Evolutionary conservation across 441 rosid genomes (phyloP), one percentile per base, ranked within the genome.

Genomic region (Capsella rubella): DNA sequence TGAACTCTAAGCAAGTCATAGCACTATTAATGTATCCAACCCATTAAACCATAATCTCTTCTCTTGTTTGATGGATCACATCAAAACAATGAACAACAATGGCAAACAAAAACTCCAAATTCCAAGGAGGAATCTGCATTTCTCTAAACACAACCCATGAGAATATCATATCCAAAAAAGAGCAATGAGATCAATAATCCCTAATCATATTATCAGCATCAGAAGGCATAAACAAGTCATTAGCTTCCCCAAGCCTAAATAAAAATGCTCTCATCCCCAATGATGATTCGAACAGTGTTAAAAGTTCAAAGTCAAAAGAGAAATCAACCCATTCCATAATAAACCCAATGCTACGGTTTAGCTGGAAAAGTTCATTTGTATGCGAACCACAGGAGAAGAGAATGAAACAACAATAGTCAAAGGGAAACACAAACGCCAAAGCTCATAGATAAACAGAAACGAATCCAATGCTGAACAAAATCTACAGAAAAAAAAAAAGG

Each of bases 341-440:
- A 59, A 60, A 60, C 16, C 13, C 2, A 53, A 67, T 53, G 51
- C 42, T 7, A 42, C 52, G 18, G 2, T 16, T 43, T 35, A 68
- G 54, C 72, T 67, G 1, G 51, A 52, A 27, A 43, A 43, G 1
- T 43, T 43, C n/a, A 42, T 42, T 21, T 37, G 42, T 3, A 37
- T 37, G 12, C 42, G 0, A 37, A 0, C 1, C 12, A 37, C 13
- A 45, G 8, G 18, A 6, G 16, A 45, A 45, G 50, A 45, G 50
- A 45, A 45, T 45, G 50, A 45, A 6, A n/a, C 18, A 45, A 21
- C 25, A 4, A 14, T 4, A 2, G 6, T 3, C 1, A 0, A 8
- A 31, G 34, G 71, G 39, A 8, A 49, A 15, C 39, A 51, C 25
- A 60, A 51, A 51, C 46, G 43, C 42, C 58, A 42, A 76, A 76